Evolutionary conservation across 305 asterid genomes (phyloP), one percentile per base, ranked within the genome.

Genomic region (Andrographis paniculata): DNA sequence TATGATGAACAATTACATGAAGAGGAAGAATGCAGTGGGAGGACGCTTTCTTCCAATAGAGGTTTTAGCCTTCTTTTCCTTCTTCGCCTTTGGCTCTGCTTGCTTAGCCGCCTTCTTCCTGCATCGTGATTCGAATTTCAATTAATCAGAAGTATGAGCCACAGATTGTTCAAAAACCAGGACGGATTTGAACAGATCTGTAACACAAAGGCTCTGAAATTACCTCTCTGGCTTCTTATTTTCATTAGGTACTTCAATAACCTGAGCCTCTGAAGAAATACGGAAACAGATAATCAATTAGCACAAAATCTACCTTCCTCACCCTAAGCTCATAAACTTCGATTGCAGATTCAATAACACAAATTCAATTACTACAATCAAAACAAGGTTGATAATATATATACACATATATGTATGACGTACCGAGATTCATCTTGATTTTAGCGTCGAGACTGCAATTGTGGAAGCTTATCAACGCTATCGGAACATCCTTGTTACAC

Each of bases 391-490:
- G n/a, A n/a, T n/a, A 16, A 17, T 19, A 33, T 15, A 17, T 18
- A 24, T 17, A 19, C 38, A 43, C 10, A n/a, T 16, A 1, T 13
- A 35, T 35, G 33, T 18, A 14, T 6, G 6, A 10, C 28, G 9
- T 62, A 80, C 95, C 96, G 19, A 87, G 75, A 55, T 74, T 74
- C 85, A 75, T 78, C 69, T 76, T 87, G 30, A 83, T 78, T 61
- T 72, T 70, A n/a, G 94, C 93, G 53, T 87, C 91, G 2, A 83
- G 77, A 46, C 82, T 83, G 6, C 94, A 83, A 20, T 68, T 58
- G 58, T 83, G 96, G 65, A 87, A 83, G 70, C 65, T 67, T 9
- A 83, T 87, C 71, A 80, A 62, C 14, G 94, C 91, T n/a, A 87
- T 80, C 0, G 89, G 77, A 1, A 83, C 96, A 66, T 78, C 84